Evolutionary conservation across 106 monocot genomes (phyloP).

Genomic region (Hemerocallis citrina): DNA sequence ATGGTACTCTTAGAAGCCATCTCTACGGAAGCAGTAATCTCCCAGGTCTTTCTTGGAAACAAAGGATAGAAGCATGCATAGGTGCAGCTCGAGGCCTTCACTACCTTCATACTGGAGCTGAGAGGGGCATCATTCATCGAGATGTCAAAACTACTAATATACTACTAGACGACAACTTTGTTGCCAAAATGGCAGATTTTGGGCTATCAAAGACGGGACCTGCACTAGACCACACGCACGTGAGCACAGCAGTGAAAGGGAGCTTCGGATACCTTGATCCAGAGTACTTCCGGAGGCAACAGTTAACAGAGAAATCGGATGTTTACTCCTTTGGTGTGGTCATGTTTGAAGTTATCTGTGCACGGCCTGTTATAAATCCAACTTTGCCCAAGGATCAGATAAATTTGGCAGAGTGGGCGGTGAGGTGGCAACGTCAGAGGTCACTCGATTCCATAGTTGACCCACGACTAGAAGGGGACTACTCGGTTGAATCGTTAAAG

Average conservation of each 20-base stretch:
- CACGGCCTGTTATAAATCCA: constrained; percentile 81
- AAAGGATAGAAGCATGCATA: constrained; percentile 66
- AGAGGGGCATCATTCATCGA: constrained; percentile 66
- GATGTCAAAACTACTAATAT: constrained; percentile 94
- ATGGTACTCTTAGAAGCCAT: constrained; percentile 83
- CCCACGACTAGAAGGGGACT: constrained; percentile 39
- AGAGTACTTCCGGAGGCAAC: constrained; percentile 79
- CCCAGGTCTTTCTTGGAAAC: constrained; percentile 61
- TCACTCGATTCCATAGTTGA: constrained; percentile 55
- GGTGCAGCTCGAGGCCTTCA: constrained; percentile 90
- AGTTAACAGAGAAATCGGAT: constrained; percentile 81
- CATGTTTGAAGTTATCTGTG: constrained; percentile 76
- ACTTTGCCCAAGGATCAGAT: constrained; percentile 80
- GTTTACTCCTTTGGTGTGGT: constrained; percentile 96
- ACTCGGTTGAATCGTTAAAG: constrained; percentile 58
- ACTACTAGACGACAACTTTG: constrained; percentile 64
- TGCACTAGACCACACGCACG: constrained; percentile 69
- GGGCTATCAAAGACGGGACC: constrained; percentile 78
- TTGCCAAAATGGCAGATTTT: constrained; percentile 87
- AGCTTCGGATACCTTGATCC: constrained; percentile 95
- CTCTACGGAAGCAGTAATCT: constrained; percentile 51
- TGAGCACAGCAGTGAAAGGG: constrained; percentile 91
- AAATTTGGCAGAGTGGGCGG: constrained; percentile 85
- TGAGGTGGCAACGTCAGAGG: constrained; percentile 65
- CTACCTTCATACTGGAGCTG: constrained; percentile 89